Evolutionary conservation across 2,329 filamentous ascomycete species (phyloP).

Genomic region (Nemania serpens): DNA sequence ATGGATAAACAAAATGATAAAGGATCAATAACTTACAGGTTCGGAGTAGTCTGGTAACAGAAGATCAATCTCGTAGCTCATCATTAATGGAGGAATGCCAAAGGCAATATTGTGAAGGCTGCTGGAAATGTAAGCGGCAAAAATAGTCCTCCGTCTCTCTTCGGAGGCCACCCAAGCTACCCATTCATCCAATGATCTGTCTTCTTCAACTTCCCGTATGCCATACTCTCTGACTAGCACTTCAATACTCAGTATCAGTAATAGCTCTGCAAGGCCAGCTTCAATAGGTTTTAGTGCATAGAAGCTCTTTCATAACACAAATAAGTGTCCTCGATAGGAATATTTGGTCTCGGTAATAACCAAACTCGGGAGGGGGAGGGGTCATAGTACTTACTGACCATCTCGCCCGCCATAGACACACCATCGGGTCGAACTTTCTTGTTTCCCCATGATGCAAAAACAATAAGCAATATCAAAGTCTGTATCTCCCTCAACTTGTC

Average conservation of each 20-base stretch:
- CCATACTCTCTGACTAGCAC: conserved; percentile 20
- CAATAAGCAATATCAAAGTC: conserved; percentile 44
- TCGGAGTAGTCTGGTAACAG: conserved; percentile 56
- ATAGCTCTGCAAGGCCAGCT: not conserved
- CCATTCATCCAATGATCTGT: conserved; percentile 55
- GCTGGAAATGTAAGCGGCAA: conserved; percentile 56
- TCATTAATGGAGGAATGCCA: conserved; percentile 62
- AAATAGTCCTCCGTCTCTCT: conserved; percentile 58
- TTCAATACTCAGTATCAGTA: not conserved
- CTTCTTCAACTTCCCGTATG: conserved; percentile 7
- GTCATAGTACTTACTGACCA: conserved; percentile 17
- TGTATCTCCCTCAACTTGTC: conserved; percentile 44
- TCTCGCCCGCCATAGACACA: conserved; percentile 32
- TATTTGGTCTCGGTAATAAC: not conserved
- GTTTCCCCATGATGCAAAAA: conserved; percentile 36
- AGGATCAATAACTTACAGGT: not conserved
- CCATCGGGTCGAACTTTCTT: conserved; percentile 32
- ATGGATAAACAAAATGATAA: not conserved
- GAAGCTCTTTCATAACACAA: no score
- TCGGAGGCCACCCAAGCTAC: conserved; percentile 56
- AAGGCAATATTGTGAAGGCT: conserved; percentile 66
- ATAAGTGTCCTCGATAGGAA: not conserved
- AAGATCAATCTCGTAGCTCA: conserved; percentile 59
- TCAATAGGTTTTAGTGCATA: not conserved
- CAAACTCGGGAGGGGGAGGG: not conserved